Evolutionary conservation across 2,329 filamentous ascomycete genomes (phyloP).

Genomic region (Stylonectria norvegica): DNA sequence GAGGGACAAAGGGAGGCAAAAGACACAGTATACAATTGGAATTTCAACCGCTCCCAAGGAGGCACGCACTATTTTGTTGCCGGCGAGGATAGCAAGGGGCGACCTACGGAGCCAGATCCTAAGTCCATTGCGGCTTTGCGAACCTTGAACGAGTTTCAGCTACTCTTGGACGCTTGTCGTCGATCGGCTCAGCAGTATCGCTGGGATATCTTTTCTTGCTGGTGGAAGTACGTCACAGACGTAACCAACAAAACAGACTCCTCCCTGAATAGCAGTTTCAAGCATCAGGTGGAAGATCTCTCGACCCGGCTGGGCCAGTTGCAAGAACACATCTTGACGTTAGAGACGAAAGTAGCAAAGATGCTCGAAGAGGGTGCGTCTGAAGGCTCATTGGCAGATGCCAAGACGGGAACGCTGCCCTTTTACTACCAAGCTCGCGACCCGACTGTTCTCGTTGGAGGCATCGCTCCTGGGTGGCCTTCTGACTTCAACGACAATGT

Average conservation of each 20-base stretch:
- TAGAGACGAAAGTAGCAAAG: no score
- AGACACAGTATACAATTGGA: conserved; percentile 31
- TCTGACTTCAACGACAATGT: conserved; percentile 31
- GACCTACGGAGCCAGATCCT: conserved; percentile 4
- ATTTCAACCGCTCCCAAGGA: conserved; percentile 24
- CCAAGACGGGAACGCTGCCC: conserved; percentile 22
- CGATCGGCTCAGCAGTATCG: conserved; percentile 21
- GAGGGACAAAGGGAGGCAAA: conserved; percentile 29
- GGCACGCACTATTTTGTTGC: conserved; percentile 27
- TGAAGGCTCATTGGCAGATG: not conserved
- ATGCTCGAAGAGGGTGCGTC: not conserved
- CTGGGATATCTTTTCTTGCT: conserved; percentile 41
- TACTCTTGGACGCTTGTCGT: conserved; percentile 18
- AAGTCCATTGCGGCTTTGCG: conserved; percentile 6
- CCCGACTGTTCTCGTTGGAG: conserved; percentile 37
- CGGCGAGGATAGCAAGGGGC: conserved; percentile 9
- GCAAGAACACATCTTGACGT: no score
- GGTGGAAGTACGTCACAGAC: conserved; percentile 38
- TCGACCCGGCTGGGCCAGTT: no score
- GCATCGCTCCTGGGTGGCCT: conserved; percentile 38
- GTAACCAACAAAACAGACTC: conserved; percentile 7
- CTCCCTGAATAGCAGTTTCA: no score
- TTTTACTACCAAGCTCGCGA: conserved; percentile 31
- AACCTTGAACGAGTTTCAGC: conserved; percentile 23
- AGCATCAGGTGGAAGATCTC: no score